A percentile compares a stretch with the other conserved stretches of the same genome.
Conservation (phyloP, 768 basidiomycete species). For the Leccinum variicolor region DNA sequence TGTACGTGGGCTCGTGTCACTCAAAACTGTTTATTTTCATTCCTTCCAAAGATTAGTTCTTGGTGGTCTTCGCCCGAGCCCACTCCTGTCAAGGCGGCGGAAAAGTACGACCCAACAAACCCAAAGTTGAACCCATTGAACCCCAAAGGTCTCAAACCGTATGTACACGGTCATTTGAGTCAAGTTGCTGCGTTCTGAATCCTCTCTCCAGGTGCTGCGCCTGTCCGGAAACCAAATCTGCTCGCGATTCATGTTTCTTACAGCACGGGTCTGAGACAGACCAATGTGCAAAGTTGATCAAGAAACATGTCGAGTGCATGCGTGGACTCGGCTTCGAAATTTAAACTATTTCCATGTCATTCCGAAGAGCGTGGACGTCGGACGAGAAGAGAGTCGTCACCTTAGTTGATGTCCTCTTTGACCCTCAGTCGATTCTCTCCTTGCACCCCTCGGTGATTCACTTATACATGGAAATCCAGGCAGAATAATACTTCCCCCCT, state of each 20-base stretch:
- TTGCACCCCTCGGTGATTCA: not conserved
- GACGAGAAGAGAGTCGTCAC: not conserved
- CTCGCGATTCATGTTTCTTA: conserved; percentile 94
- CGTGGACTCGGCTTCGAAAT: conserved; percentile 83
- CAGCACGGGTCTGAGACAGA: conserved; percentile 61
- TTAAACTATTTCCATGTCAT: conserved; percentile 25
- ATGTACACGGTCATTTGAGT: conserved; percentile 28
- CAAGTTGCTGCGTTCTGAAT: not conserved
- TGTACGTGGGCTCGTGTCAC: conserved; percentile 22
- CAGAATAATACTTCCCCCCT: not conserved
- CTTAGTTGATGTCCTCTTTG: not conserved
- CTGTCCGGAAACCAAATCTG: conserved; percentile 88
- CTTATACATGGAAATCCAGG: not conserved
- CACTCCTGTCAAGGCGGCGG: conserved; percentile 28
- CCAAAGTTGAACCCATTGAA: conserved; percentile 87
- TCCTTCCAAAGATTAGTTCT: conserved; percentile 41
- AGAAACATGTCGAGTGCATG: conserved; percentile 90
- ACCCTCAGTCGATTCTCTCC: not conserved
- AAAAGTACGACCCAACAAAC: conserved; percentile 67
- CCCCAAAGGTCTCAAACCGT: conserved; percentile 95
- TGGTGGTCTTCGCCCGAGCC: conserved; percentile 50
- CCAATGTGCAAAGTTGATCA: conserved; percentile 78
- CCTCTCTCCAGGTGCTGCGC: conserved; percentile 77
- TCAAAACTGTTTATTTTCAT: not conserved
- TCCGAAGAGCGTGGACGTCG: not conserved